phyloP scores from a whole-genome alignment of 352 stramenopile species.

The Elongisporangium prolatum region DNA sequence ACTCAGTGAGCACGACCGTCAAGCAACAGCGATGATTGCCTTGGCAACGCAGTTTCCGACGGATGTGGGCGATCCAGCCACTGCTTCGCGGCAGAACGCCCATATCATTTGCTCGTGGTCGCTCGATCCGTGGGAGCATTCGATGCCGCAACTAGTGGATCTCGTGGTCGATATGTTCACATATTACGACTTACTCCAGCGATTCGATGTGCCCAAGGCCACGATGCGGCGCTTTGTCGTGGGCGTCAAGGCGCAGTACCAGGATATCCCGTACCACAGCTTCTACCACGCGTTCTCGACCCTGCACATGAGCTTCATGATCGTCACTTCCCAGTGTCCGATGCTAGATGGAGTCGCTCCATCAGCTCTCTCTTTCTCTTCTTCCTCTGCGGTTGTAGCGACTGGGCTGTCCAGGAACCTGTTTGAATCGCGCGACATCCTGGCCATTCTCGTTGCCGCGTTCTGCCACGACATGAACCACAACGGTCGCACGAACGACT shows the following conservation, averaged over 20 bases:
- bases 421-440: slow-evolving; percentile 47
- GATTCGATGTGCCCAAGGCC: slow-evolving; percentile 44
- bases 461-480: slow-evolving; percentile 89
- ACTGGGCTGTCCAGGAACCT: slow-evolving; percentile 21
- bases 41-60: slow-evolving; percentile 20
- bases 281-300: slow-evolving; percentile 82
- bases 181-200: slow-evolving; percentile 54
- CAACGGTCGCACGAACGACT: slow-evolving; percentile 86
- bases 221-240: slow-evolving; percentile 68
- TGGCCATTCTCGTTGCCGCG: slow-evolving; percentile 73
- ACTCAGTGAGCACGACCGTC: slow-evolving; percentile 21
- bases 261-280: slow-evolving; percentile 85
- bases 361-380: slow-evolving; percentile 10
- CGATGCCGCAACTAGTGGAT: slow-evolving; percentile 59
- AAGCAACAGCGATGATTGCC: slow-evolving; percentile 29
- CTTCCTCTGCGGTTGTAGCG: slow-evolving; percentile 12
- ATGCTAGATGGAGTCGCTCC: slow-evolving; percentile 13
- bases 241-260: slow-evolving; percentile 67
- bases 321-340: slow-evolving; percentile 53
- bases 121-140: slow-evolving; percentile 57
- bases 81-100: slow-evolving; percentile 8
- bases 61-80: slow-evolving; percentile 10
- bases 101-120: slow-evolving; percentile 37
- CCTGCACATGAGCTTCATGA: slow-evolving; percentile 75
- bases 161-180: slow-evolving; percentile 71